A percentile compares a stretch with the other conserved stretches of the same genome.
These are phyloP conservation scores for Oryza longistaminata DNA, from an alignment of 176 grass and related monocot species.

Conservation along the genomic window DNA sequence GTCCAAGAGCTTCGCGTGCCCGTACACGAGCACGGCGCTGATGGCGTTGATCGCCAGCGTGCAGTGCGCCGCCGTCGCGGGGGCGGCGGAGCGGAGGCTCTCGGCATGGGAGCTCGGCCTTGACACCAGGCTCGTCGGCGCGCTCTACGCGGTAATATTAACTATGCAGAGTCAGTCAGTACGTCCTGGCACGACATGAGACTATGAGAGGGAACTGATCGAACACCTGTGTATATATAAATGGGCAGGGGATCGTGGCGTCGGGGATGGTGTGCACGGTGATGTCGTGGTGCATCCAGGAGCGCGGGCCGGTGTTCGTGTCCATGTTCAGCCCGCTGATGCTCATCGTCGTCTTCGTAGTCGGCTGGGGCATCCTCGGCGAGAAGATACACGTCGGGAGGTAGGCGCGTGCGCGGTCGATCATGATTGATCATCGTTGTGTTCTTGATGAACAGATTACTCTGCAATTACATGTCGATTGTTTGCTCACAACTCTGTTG, in stretches of 20 bases:
- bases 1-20: slow-evolving; percentile 35
- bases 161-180: no score
- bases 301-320: slow-evolving; percentile 54
- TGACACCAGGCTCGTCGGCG: slow-evolving; percentile 45
- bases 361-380: slow-evolving; percentile 49
- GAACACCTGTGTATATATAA: not conserved
- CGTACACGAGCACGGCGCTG: slow-evolving; percentile 45
- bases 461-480: not conserved
- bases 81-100: slow-evolving; percentile 37
- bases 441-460: not conserved
- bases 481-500: not conserved
- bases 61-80: slow-evolving; percentile 26
- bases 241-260: slow-evolving; percentile 39
- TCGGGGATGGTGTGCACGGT: slow-evolving; percentile 42
- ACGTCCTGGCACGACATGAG: no score
- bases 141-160: slow-evolving; percentile 37
- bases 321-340: slow-evolving; percentile 57
- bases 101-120: slow-evolving; percentile 49
- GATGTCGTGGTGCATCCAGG: slow-evolving; percentile 59
- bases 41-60: slow-evolving; percentile 53
- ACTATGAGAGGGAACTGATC: not conserved
- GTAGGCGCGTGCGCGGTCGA: slow-evolving; percentile 6
- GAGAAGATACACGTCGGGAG: slow-evolving; percentile 59
- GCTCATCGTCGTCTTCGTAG: slow-evolving; percentile 48
- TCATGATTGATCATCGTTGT: not conserved